These are phyloP conservation scores for Lophiostoma macrostomum DNA, from an alignment of 495 filamentous ascomycete species.

Conservation along the genomic window DNA sequence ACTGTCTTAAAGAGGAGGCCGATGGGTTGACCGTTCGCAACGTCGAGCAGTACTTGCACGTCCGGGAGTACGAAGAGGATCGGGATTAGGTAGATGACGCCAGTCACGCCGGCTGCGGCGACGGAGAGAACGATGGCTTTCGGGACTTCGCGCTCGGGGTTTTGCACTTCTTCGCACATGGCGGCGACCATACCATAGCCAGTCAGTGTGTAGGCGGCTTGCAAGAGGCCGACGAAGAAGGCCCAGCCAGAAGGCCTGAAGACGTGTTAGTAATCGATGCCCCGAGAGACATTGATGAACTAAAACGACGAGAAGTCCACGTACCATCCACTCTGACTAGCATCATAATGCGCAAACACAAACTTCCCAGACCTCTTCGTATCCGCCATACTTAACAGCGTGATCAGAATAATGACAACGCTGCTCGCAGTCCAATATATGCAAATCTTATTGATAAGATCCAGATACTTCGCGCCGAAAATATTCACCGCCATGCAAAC, in stretches of 20 bases:
- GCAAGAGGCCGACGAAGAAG: slow-evolving; percentile 52
- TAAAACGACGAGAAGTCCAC: slow-evolving; percentile 19
- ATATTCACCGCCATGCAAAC: slow-evolving; percentile 57
- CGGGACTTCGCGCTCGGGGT: slow-evolving; percentile 57
- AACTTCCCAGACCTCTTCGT: slow-evolving; percentile 51
- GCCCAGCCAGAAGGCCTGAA: slow-evolving; percentile 47
- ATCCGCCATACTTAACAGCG: slow-evolving; percentile 57
- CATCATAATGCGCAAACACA: slow-evolving; percentile 63
- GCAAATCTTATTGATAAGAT: slow-evolving; percentile 65
- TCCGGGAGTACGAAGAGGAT: slow-evolving; percentile 63
- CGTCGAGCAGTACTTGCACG: slow-evolving; percentile 48
- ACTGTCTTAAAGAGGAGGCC: slow-evolving; percentile 56
- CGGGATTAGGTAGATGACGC: slow-evolving; percentile 59
- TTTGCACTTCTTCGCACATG: slow-evolving; percentile 48
- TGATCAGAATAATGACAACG: slow-evolving; percentile 59
- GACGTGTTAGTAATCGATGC: not conserved
- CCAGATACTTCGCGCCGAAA: slow-evolving; percentile 56
- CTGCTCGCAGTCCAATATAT: slow-evolving; percentile 64
- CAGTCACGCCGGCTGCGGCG: slow-evolving; percentile 56
- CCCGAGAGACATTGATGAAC: too few relatives aligned
- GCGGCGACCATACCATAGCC: slow-evolving; percentile 61
- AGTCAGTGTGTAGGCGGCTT: slow-evolving; percentile 57
- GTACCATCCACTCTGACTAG: slow-evolving; percentile 55
- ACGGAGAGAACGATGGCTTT: slow-evolving; percentile 60
- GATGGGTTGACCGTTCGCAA: slow-evolving; percentile 58